These are phyloP conservation scores for Candida arabinofermentans DNA, from an alignment of 805 yeast species.

Conservation along the genomic window DNA sequence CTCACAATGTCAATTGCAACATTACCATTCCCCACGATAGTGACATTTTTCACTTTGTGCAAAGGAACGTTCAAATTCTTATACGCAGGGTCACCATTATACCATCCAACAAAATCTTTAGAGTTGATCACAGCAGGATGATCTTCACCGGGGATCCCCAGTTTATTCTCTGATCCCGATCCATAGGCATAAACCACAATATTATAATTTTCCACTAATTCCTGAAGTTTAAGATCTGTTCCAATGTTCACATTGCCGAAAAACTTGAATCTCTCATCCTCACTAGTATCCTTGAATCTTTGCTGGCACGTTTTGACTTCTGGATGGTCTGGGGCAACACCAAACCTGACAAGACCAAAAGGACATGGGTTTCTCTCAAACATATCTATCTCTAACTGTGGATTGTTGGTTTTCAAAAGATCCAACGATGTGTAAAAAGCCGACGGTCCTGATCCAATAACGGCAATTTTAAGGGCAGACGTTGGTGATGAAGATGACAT, in stretches of 20 bases:
- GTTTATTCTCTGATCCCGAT: slow-evolving; percentile 51
- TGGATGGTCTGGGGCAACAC: slow-evolving; percentile 99
- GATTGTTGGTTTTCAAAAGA: slow-evolving; percentile 40
- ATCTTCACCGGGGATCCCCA: slow-evolving; percentile 56
- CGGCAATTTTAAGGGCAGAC: slow-evolving; percentile 46
- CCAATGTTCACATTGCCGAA: slow-evolving; percentile 76
- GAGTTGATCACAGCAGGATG: slow-evolving; percentile 73
- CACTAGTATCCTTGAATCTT: slow-evolving; percentile 53
- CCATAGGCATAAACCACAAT: slow-evolving; percentile 83
- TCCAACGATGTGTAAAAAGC: slow-evolving; percentile 88
- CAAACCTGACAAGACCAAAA: slow-evolving; percentile 84
- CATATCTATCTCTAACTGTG: slow-evolving; percentile 50
- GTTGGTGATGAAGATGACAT: background rate
- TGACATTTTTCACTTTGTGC: slow-evolving; percentile 56
- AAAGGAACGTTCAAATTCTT: slow-evolving; percentile 52
- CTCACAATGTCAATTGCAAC: slow-evolving; percentile 92
- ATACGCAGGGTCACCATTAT: slow-evolving; percentile 79
- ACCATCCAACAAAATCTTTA: slow-evolving; percentile 91
- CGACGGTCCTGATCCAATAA: slow-evolving; percentile 95
- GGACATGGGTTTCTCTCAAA: slow-evolving; percentile 88
- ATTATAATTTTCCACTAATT: slow-evolving; percentile 57
- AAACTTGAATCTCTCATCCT: slow-evolving; percentile 44
- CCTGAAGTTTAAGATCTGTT: slow-evolving; percentile 46
- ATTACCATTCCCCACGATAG: slow-evolving; percentile 94
- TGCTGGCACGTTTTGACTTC: slow-evolving; percentile 87